Conservation (phyloP, 495 filamentous ascomycete species). For the Viridothelium virens region DNA sequence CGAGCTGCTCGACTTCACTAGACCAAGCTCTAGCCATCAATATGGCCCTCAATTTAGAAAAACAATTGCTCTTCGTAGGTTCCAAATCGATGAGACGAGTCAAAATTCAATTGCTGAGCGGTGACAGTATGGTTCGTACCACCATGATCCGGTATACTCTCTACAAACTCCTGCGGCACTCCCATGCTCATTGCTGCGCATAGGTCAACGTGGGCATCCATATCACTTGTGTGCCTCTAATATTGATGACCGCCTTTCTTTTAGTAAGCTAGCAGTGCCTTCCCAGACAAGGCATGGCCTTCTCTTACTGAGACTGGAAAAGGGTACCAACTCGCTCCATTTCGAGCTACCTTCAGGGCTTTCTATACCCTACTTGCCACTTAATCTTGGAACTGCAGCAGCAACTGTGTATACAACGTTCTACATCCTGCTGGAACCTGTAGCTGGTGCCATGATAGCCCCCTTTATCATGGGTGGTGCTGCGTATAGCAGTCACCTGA, state of each 20-base stretch:
- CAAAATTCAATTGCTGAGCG: slow-evolving; percentile 25
- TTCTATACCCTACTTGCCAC: slow-evolving; percentile 64
- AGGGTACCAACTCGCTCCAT: slow-evolving; percentile 59
- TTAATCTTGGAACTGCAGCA: slow-evolving; percentile 70
- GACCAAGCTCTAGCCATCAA: slow-evolving; percentile 13
- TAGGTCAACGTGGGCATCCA: slow-evolving; percentile 83
- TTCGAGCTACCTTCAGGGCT: slow-evolving; percentile 64
- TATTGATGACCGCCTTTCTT: slow-evolving; percentile 71
- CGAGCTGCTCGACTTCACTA: not conserved
- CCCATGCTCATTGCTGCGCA: slow-evolving; percentile 17
- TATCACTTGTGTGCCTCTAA: slow-evolving; percentile 76
- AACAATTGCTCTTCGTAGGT: slow-evolving; percentile 70
- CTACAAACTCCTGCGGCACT: not conserved
- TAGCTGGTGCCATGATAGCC: slow-evolving; percentile 68
- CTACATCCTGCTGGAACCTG: slow-evolving; percentile 89
- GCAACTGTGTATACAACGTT: slow-evolving; percentile 65
- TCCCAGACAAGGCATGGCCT: not conserved
- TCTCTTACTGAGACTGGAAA: slow-evolving; percentile 14
- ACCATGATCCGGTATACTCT: slow-evolving; percentile 63
- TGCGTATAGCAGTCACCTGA: slow-evolving; percentile 67
- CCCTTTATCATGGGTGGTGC: slow-evolving; percentile 65
- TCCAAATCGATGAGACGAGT: not conserved
- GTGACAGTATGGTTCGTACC: slow-evolving; percentile 84
- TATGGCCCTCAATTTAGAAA: slow-evolving; percentile 73
- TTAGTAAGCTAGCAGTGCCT: slow-evolving; percentile 49